Evolutionary conservation across 2,329 filamentous ascomycete species (phyloP), one percentile per base, ranked within the genome.

Genomic region (Corynespora cassiicola): DNA sequence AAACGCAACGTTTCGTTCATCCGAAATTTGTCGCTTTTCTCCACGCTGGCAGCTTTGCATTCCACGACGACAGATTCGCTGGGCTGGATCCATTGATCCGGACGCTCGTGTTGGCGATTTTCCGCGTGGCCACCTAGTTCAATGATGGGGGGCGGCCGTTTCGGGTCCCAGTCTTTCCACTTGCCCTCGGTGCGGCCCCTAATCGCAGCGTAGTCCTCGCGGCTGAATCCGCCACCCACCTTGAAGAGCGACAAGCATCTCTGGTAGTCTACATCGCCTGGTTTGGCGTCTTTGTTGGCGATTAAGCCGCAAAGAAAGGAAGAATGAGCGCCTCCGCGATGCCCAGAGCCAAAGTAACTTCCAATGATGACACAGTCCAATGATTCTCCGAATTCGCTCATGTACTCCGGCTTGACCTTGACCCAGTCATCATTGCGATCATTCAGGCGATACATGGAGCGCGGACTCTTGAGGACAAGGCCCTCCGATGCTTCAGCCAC

Each of bases 361-460:
- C 92, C 94, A 36, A 99, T 82, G 11, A 99, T 77, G 10, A 96
- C 74, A 51, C 90, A 90, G 63, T 99, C 94, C 3, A 99, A 81
- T 0, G 87, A 89, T 69, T 97, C 92, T 45, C 94, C 94, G 64
- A 94, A 96, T 47, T 96, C 92, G 2, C 85, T 85, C 91, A 97
- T 96, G 67, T 99, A 99, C 50, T 99, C 94, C 1, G 94, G 94
- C 60, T 99, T 99, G 7, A 99, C 91, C 65, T 99, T 99, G 71
- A 96, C 86, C 94, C 94, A 99, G 68, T 96, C 89, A 55, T 95
- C 88, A 57, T 95, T 94, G 31, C 94, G 86, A 52, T 89, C 88
- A 60, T 95, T 96, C 7, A 97, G 77, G 6, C 83, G 80, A 65
- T 99, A 99, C 58, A 82, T 79, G 0, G 91, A 95, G 5, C 86